Conservation (phyloP, 2,329 filamentous ascomycete genomes). For the Trichoderma afroharzianum region DNA sequence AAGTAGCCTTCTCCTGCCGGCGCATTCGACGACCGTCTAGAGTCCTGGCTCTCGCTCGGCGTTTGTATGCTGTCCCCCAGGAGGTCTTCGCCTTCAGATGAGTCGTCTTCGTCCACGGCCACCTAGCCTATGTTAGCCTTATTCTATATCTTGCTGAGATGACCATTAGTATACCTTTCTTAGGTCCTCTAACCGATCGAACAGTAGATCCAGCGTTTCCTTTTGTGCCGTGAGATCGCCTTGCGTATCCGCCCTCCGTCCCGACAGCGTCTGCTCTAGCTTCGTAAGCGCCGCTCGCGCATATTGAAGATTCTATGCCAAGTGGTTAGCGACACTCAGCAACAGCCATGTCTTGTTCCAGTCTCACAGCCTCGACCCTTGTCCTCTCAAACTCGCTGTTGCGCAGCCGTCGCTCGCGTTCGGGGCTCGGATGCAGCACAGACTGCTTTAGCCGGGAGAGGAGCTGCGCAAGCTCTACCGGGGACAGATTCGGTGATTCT, state of each 20-base stretch:
- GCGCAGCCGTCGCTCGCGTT: constrained; percentile 55
- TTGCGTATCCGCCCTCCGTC: constrained; percentile 59
- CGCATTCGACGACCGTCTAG: constrained; percentile 30
- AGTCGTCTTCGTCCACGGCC: constrained; percentile 36
- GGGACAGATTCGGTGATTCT: constrained; percentile 27
- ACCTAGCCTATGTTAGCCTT: constrained; percentile 27
- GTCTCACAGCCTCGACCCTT: constrained; percentile 41
- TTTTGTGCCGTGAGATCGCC: constrained; percentile 61
- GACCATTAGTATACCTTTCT: constrained; percentile 47
- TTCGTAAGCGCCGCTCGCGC: constrained; percentile 65
- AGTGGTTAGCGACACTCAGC: neutral
- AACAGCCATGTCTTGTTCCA: constrained; percentile 21
- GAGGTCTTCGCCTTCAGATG: constrained; percentile 56
- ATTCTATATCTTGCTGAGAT: too few relatives aligned
- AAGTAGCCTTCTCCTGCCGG: constrained; percentile 22
- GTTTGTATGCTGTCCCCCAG: constrained; percentile 53
- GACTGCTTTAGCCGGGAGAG: constrained; percentile 63
- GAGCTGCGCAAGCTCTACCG: constrained; percentile 58
- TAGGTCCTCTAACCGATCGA: constrained; percentile 64
- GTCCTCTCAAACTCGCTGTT: constrained; percentile 62
- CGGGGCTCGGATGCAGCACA: constrained; percentile 59
- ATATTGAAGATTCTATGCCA: constrained; percentile 63
- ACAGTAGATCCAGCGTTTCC: constrained; percentile 61
- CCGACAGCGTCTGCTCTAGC: constrained; percentile 64
- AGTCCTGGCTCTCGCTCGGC: constrained; percentile 51